Base-by-base conservation (phyloP, 1,284 basidiomycete species). In the Rhodotorula sp. region DNA sequence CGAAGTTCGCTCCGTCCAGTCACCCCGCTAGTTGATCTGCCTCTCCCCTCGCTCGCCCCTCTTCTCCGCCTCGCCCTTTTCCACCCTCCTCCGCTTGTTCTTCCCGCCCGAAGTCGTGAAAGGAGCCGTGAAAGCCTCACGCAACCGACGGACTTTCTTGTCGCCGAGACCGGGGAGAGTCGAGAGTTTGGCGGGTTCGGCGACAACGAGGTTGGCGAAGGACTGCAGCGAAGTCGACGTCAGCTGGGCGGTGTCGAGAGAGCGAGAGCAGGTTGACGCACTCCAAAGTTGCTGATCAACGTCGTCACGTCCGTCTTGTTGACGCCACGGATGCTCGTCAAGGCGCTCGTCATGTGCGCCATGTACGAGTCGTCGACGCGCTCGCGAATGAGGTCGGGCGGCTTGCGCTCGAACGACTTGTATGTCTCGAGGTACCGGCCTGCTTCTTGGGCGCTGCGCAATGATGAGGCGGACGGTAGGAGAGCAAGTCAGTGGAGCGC, bases 261-360 rank as follows among this genome's bases (percentile, higher is more conserved):
- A 56, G n/a, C 29, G 20, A 30, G 13, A 56, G 3, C 19, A 56
- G 17, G 51, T 27, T 19, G 30, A 84, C 89, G 73, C 82, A 96
- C 94, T 27, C 94, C 94, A 77, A 95, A 90, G n/a, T 91, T 89
- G 0, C 90, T 89, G n/a, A 90, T 86, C 34, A 99, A 82, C 1
- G 94, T 96, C 80, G 94, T 88, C 1, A 95, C 93, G 78, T 99
- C 96, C 0, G 95, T 98, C 83, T 95, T 97, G 82, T 99, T 99
- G 67, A 99, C 90, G 76, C 92, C 94, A 77, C 87, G 89, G 73
- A 98, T 90, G 74, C 87, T 89, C 0, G 95, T 99, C 47, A 99
- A 83, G 0, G 91, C 86, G n/a, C 88, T 87, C 51, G 90, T 90
- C 20, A 98, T 81, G 76, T 93, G 86, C 9, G 91, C 87, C 70